Conservation (phyloP, 768 basidiomycete genomes). For the Dioszegia aurantiaca region DNA sequence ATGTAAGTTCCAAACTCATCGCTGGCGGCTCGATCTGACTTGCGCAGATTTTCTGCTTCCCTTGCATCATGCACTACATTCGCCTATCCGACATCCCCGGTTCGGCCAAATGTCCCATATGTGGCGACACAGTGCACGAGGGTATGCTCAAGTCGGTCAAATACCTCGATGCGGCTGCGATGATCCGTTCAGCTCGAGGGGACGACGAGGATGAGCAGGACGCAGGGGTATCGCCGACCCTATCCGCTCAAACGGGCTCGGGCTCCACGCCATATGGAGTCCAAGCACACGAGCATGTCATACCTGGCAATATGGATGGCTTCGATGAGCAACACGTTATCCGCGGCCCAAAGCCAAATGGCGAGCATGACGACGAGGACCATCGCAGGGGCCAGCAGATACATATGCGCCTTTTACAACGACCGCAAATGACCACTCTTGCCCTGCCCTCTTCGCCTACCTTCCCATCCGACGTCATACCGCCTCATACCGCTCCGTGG, state of each 20-base stretch:
- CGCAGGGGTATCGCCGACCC: background rate
- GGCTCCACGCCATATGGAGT: background rate
- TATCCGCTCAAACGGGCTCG: slow-evolving; percentile 7
- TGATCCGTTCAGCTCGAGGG: slow-evolving; percentile 30
- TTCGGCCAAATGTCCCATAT: slow-evolving; percentile 92
- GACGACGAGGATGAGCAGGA: slow-evolving; percentile 26
- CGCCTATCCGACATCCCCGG: slow-evolving; percentile 75
- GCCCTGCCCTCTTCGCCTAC: slow-evolving; percentile 85
- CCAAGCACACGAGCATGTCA: slow-evolving; percentile 10
- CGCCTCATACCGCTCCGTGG: slow-evolving; percentile 90
- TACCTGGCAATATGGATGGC: slow-evolving; percentile 39
- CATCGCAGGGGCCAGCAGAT: slow-evolving; percentile 53
- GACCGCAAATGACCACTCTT: slow-evolving; percentile 90
- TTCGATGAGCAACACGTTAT: slow-evolving; percentile 29
- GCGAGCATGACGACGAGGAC: background rate
- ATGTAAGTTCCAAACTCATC: slow-evolving; percentile 64
- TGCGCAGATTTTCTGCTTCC: slow-evolving; percentile 93
- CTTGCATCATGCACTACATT: slow-evolving; percentile 88
- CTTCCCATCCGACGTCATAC: slow-evolving; percentile 90
- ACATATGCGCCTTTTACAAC: slow-evolving; percentile 82
- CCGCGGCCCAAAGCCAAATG: background rate
- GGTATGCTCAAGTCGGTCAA: slow-evolving; percentile 88
- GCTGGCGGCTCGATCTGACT: too few relatives aligned
- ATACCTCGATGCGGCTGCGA: slow-evolving; percentile 67
- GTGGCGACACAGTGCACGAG: slow-evolving; percentile 87